Evolutionary conservation across 352 stramenopile genomes (phyloP).

Genomic region (Globisporangium parvum): DNA sequence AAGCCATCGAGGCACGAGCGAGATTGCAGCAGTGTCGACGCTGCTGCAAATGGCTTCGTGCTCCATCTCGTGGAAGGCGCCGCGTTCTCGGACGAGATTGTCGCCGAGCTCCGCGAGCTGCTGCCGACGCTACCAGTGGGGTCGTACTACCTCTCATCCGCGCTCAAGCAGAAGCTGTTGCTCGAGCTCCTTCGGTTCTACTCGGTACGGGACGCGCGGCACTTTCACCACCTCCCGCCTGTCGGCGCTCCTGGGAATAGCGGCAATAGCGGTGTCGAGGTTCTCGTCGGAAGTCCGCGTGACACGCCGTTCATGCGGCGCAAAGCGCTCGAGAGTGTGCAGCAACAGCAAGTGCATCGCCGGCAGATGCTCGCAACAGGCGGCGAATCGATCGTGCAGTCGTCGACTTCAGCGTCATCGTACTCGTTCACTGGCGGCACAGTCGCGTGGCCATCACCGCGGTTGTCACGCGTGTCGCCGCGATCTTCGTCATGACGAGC

Average conservation of each 20-base stretch:
- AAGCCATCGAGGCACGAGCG: neutral
- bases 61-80: constrained; percentile 38
- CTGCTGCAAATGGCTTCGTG: neutral
- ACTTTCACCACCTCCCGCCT: neutral
- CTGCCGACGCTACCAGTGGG: constrained; percentile 42
- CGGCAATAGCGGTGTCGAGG: constrained; percentile 19
- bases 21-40: too few relatives aligned
- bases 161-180: constrained; percentile 37
- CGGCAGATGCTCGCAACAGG: constrained; percentile 33
- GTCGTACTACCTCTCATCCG: constrained; percentile 39
- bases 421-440: neutral
- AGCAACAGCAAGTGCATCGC: constrained; percentile 22
- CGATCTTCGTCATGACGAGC: neutral
- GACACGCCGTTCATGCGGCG: constrained; percentile 65
- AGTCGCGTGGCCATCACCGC: constrained; percentile 5
- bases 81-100: constrained; percentile 30
- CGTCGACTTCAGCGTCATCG: neutral
- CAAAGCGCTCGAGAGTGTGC: constrained; percentile 51
- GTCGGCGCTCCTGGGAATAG: neutral
- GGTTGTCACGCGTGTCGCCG: neutral
- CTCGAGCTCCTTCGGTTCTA: constrained; percentile 58
- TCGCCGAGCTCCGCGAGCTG: constrained; percentile 38
- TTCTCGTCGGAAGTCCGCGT: constrained; percentile 49
- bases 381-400: constrained; percentile 33
- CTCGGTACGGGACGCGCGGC: constrained; percentile 18